phyloP scores from a whole-genome alignment of 1,139 yeast genomes.

The Kodamaea sp. region DNA sequence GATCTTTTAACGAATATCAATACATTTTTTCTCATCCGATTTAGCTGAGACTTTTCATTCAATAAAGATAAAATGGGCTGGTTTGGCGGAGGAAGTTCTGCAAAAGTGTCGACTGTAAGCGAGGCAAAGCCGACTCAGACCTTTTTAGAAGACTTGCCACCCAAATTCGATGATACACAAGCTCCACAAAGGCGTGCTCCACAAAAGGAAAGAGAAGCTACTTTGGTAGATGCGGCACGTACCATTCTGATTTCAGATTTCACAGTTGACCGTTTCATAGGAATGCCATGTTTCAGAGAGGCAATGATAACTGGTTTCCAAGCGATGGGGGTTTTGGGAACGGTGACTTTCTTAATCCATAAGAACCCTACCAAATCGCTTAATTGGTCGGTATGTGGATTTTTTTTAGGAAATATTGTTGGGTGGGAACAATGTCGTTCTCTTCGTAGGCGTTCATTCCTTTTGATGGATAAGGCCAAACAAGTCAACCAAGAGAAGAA shows the following conservation, averaged over 20 bases:
- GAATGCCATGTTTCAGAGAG: conserved; percentile 86
- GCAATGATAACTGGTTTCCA: conserved; percentile 86
- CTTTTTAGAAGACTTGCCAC: conserved; percentile 32
- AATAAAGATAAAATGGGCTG: conserved; percentile 19
- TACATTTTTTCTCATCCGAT: not conserved
- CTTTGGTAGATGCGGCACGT: conserved; percentile 30
- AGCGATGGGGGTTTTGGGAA: conserved; percentile 76
- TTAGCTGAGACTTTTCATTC: not conserved
- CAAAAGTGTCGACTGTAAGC: conserved; percentile 21
- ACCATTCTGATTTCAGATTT: conserved; percentile 49
- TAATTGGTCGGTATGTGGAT: conserved; percentile 84
- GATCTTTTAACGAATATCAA: not conserved
- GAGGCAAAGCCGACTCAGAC: conserved; percentile 11
- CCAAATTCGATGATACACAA: conserved; percentile 42
- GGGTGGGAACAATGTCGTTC: conserved; percentile 94
- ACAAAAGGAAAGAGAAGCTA: conserved; percentile 15
- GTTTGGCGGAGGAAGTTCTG: conserved; percentile 19
- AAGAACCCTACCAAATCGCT: conserved; percentile 58
- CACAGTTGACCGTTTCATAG: conserved; percentile 47
- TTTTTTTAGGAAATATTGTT: conserved; percentile 72
- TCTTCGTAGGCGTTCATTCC: conserved; percentile 58
- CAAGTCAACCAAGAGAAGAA: conserved; percentile 42
- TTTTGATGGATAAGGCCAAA: conserved; percentile 61
- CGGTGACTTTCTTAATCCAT: conserved; percentile 67
- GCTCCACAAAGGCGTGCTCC: conserved; percentile 13